Conservation (phyloP, 2,329 filamentous ascomycete genomes). For the Trichoderma brevicompactum region DNA sequence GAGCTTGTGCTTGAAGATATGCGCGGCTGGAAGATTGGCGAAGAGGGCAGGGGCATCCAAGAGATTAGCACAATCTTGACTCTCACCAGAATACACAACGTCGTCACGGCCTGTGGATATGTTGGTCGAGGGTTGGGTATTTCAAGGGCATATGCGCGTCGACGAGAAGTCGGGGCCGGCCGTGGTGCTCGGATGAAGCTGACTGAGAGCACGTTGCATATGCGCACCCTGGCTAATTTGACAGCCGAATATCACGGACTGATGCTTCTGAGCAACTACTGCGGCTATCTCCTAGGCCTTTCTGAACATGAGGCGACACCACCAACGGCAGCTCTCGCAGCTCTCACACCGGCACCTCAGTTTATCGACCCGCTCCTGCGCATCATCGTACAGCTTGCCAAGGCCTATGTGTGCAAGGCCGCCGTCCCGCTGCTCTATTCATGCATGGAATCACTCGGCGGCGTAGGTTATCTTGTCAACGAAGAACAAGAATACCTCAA, state of each 20-base stretch:
- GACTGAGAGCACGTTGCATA: conserved; percentile 58
- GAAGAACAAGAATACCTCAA: conserved; percentile 67
- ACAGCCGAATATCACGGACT: conserved; percentile 60
- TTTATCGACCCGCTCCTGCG: conserved; percentile 54
- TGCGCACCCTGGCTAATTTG: conserved; percentile 61
- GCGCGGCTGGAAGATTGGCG: conserved; percentile 68
- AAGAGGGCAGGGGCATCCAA: conserved; percentile 67
- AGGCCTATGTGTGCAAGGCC: conserved; percentile 60
- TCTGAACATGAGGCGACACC: conserved; percentile 48
- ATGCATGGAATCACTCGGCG: conserved; percentile 68
- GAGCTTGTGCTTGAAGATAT: conserved; percentile 69
- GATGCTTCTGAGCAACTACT: conserved; percentile 60
- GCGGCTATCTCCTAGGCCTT: conserved; percentile 58
- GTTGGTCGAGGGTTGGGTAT: conserved; percentile 61
- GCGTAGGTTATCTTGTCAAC: conserved; percentile 69
- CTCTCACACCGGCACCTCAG: conserved; percentile 42
- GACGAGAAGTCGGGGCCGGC: conserved; percentile 56
- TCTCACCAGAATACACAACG: conserved; percentile 65
- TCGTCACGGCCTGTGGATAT: conserved; percentile 56
- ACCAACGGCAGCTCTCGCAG: conserved; percentile 34
- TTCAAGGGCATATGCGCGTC: conserved; percentile 60
- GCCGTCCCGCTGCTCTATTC: conserved; percentile 56
- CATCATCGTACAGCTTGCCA: conserved; percentile 62
- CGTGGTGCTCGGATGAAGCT: conserved; percentile 52
- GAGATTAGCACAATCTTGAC: conserved; percentile 72